Base-by-base conservation (phyloP, 2,329 filamentous ascomycete species). In the Botrytis hyacinthi region DNA sequence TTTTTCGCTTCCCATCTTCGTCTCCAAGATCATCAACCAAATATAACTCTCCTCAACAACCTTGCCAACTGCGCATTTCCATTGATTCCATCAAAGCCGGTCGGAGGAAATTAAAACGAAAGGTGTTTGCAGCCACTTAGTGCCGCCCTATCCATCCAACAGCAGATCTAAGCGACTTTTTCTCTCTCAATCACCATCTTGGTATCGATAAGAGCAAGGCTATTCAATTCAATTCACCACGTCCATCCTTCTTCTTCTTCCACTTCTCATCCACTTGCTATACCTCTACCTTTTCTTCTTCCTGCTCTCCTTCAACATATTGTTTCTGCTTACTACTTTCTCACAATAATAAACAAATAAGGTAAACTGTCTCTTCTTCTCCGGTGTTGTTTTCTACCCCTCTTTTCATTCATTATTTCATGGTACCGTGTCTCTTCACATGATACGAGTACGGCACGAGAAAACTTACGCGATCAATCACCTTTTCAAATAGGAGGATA, bases 401-500 rank as follows among this genome's bases (percentile, higher is more conserved):
- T 69, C 67, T 65, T 46, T 65, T 32, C 22, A 35, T n/a, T 54
- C 29, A 37, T 65, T 26, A 14, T 37, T 37, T 22, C 48, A 54
- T 37, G 40, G 40, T 32, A 22, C 51, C 51, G n/a, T 57, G 51
- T 68, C 46, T 67, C 35, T 54, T 54, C 66, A 69, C 66, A 69
- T 69, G 66, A 69, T 42, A 57, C 51, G 66, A 69, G 26, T 44
- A 69, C 60, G 37, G 35, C 61, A 63, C 66, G 66, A 69, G 66
- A 57, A 69, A 69, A 69, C 48, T 69, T 69, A 69, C 66, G 66
- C 66, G 66, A 59, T 69, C 26, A 32, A 37, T 57, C 46, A 68
- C 66, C 65, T 69, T 69, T 57, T 42, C 40, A 44, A 62, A 60
- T 60, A 62, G 68, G 68, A 60, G 68, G 68, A 70, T 62, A 46